Percentiles rank a stretch among this genome's conserved stretches.
Evolutionary conservation across 495 filamentous ascomycete genomes (phyloP).

Genomic region (Podospora anserina): DNA sequence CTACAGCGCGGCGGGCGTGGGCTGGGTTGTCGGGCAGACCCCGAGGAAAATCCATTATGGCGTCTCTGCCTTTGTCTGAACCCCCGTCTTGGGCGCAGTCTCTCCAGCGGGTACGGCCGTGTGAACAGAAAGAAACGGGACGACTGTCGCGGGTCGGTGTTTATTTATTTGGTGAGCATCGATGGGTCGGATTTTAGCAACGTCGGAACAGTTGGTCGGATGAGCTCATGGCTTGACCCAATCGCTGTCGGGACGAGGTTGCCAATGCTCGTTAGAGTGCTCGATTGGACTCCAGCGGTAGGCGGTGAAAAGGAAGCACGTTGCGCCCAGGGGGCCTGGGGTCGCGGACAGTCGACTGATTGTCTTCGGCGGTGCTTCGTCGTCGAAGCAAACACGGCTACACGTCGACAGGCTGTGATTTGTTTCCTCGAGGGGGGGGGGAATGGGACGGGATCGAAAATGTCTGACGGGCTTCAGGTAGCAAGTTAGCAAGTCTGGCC

Average conservation of each 20-base stretch:
- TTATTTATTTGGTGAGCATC: not conserved
- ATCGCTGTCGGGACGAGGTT: conserved; percentile 16
- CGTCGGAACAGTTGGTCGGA: conserved; percentile 23
- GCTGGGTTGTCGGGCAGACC: conserved; percentile 42
- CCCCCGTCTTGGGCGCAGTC: not conserved
- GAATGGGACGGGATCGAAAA: conserved; percentile 15
- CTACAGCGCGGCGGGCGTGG: conserved; percentile 39
- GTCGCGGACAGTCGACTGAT: not conserved
- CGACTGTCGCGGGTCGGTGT: not conserved
- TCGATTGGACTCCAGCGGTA: not conserved
- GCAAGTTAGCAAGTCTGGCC: conserved; percentile 23
- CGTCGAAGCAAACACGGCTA: not conserved
- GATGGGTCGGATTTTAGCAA: conserved; percentile 8
- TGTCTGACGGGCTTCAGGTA: conserved; percentile 29
- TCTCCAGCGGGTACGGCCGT: not conserved
- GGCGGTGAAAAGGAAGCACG: conserved; percentile 19
- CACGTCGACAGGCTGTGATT: not conserved
- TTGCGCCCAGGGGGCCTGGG: not conserved
- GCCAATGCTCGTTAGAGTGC: not conserved
- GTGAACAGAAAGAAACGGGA: not conserved
- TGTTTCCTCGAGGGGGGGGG: not conserved
- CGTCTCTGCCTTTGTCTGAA: not conserved
- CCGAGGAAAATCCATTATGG: conserved; percentile 34
- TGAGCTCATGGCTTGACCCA: conserved; percentile 29
- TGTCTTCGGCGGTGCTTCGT: not conserved